Evolutionary conservation across 1,284 basidiomycete species (phyloP).

Genomic region (Trichosporon sp.): DNA sequence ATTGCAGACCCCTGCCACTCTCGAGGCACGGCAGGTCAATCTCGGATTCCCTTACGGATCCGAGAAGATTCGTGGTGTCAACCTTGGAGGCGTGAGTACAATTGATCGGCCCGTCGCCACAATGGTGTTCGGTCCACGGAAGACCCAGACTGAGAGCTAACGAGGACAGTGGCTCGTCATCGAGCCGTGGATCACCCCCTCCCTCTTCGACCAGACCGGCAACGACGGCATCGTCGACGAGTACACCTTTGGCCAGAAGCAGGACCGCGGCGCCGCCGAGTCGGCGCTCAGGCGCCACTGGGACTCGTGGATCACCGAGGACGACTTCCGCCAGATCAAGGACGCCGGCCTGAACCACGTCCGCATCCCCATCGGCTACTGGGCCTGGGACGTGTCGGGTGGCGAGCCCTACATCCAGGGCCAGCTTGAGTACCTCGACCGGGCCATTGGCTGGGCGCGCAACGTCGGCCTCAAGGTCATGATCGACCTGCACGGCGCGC

Average conservation of each 20-base stretch:
- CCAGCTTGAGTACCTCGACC: slow-evolving; percentile 52
- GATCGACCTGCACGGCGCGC: slow-evolving; percentile 63
- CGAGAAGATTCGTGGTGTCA: slow-evolving; percentile 48
- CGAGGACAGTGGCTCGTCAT: slow-evolving; percentile 35
- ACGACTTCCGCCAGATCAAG: slow-evolving; percentile 71
- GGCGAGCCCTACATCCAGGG: slow-evolving; percentile 65
- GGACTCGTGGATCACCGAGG: slow-evolving; percentile 62
- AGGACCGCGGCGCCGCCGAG: slow-evolving; percentile 39
- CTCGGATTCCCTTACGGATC: slow-evolving; percentile 43
- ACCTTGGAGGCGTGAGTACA: slow-evolving; percentile 46
- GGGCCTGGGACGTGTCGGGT: slow-evolving; percentile 76
- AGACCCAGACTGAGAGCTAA: background rate
- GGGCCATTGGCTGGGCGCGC: slow-evolving; percentile 71
- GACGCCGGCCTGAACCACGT: slow-evolving; percentile 70
- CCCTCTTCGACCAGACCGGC: slow-evolving; percentile 74
- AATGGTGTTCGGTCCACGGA: background rate
- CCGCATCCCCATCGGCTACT: slow-evolving; percentile 71
- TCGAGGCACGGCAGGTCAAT: slow-evolving; percentile 31
- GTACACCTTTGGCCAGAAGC: slow-evolving; percentile 62
- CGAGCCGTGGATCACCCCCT: slow-evolving; percentile 58
- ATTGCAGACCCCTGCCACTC: slow-evolving; percentile 8
- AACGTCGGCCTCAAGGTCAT: slow-evolving; percentile 75
- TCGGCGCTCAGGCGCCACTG: slow-evolving; percentile 39
- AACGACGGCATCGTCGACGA: slow-evolving; percentile 69
- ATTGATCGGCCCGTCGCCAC: background rate